Conservation (phyloP, 1,284 basidiomycete genomes). For the Ceratobasidium sp. region DNA sequence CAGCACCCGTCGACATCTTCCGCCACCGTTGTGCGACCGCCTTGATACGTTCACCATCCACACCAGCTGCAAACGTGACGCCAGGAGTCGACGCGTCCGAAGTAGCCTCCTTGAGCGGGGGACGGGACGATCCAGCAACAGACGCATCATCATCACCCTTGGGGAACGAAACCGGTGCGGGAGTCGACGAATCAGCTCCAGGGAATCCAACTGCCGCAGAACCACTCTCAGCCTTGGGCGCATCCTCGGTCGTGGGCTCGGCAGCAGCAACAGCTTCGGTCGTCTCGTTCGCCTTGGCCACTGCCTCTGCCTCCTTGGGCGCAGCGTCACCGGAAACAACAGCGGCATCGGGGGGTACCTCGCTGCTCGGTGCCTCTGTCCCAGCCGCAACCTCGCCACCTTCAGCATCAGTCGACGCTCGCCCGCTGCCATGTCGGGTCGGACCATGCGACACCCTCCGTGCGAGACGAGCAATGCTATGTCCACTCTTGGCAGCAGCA, state of each 20-base stretch:
- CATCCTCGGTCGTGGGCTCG: no score
- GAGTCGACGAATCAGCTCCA: neutral
- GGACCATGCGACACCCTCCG: conserved; percentile 23
- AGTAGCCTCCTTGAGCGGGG: conserved; percentile 5
- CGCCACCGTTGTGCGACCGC: conserved; percentile 20
- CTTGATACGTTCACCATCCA: conserved; percentile 31
- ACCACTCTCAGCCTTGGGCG: no score
- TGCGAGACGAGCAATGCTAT: conserved; percentile 26
- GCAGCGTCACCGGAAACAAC: neutral
- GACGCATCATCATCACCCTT: conserved; percentile 29
- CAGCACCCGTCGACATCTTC: conserved; percentile 30
- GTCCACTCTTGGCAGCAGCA: conserved; percentile 28
- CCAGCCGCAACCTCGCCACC: no score
- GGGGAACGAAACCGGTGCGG: conserved; percentile 19
- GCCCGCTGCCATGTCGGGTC: conserved; percentile 25
- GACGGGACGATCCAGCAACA: conserved; percentile 15
- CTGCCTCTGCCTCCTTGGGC: neutral
- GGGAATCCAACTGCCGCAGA: conserved; percentile 12
- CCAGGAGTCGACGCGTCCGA: conserved; percentile 15
- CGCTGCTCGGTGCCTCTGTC: no score
- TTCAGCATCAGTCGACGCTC: no score
- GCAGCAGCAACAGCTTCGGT: neutral
- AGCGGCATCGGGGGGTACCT: no score
- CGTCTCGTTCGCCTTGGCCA: neutral
- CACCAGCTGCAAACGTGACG: conserved; percentile 20